Evolutionary conservation across 345 rosid genomes (phyloP), one percentile per base, ranked within the genome.

Genomic region (Linum trigynum): DNA sequence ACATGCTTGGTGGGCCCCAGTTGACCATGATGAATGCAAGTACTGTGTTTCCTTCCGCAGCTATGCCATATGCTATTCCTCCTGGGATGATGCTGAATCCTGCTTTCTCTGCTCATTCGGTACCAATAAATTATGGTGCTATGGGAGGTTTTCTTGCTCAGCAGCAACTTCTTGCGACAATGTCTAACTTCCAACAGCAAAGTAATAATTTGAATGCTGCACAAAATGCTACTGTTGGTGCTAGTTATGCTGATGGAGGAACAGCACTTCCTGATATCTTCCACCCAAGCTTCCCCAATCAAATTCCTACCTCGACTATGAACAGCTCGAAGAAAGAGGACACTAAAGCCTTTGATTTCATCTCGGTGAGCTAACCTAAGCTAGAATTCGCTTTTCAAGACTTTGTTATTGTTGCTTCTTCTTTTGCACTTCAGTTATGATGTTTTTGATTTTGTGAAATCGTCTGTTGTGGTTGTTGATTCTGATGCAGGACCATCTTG

Each of bases 301-400:
- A 83, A 74, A 50, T 72, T 72, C 84, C 97, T 61, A 79, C 64
- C 67, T 77, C 90, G 59, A 64, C 76, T 39, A 75, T 83, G 85
- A 89, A 76, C 78, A 77, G 63, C 68, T 74, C 83, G 5, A 86
- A 86, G 80, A 88, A 82, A 68, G 96, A 90, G 79, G 98, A 92
- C 1, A 90, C 89, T 14, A 84, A 78, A 71, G 98, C 98, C 64
- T 92, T 92, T 64, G 98, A 92, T 75, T 92, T 92, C 81, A 90
- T 92, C 72, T 86, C 94, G 1, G 98, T 92, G 82, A 85, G 97
- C 83, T 67, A 60, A 4, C 15, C n/a, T 57, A 16, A 17, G 23
- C 38, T 37, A 5, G 7, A 37, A 23, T 23, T 23, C 32, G 32
- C 4, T 36, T 5, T 59, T 38, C 62, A 35, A 23, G 16, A 12